Evolutionary conservation across 225 moss, liverwort and hornwort genomes (phyloP).

Genomic region (Polytrichum commune): DNA sequence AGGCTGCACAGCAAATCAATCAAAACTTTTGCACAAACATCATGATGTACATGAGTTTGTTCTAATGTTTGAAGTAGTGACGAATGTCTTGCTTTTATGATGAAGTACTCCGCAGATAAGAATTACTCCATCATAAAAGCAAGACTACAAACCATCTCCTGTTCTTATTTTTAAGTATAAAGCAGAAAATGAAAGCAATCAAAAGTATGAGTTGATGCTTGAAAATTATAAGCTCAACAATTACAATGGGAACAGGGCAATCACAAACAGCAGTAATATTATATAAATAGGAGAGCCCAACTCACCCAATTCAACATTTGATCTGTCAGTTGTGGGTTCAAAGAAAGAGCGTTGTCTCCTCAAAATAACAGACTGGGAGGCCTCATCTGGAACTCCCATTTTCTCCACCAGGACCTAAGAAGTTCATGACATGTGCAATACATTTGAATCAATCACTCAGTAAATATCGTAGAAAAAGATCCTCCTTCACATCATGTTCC

Average conservation of each 20-base stretch:
- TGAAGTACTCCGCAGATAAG: no score
- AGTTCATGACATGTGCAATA: neutral
- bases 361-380: constrained; percentile 33
- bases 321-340: constrained; percentile 30
- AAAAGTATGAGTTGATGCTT: neutral
- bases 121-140: no score
- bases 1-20: neutral
- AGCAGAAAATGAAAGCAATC: neutral
- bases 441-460: neutral
- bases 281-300: neutral
- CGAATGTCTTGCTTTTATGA: no score
- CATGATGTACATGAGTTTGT: no score
- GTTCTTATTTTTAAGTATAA: neutral
- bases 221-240: neutral
- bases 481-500: no score
- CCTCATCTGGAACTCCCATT: constrained; percentile 74
- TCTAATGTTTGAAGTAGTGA: no score
- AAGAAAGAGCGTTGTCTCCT: constrained; percentile 29
- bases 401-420: constrained; percentile 91
- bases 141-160: no score
- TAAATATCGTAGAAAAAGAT: no score
- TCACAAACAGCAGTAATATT: neutral
- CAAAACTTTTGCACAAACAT: no score
- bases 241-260: neutral
- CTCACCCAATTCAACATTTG: constrained; percentile 40